Conservation (phyloP, 2,329 filamentous ascomycete genomes). For the Blastomyces silverae region DNA sequence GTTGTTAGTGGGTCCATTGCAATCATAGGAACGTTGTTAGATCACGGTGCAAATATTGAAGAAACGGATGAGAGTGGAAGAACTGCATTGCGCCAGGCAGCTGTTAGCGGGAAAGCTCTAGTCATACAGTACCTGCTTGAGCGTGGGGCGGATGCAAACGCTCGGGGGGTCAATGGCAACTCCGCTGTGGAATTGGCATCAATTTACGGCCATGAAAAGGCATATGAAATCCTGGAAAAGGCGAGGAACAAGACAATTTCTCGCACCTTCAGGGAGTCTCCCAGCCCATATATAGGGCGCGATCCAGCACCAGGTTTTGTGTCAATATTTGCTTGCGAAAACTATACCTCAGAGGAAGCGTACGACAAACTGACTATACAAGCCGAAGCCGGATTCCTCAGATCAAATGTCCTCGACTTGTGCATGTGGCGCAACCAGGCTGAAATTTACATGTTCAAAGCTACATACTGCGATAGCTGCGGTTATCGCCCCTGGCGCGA, state of each 20-base stretch:
- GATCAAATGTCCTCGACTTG: not conserved
- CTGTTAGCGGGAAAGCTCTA: not conserved
- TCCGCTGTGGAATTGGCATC: not conserved
- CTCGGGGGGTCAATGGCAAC: no score
- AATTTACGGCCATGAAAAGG: not conserved
- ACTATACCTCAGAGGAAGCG: not conserved
- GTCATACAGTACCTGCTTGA: not conserved
- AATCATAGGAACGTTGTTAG: not conserved
- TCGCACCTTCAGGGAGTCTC: not conserved
- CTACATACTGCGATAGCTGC: not conserved
- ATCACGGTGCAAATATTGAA: not conserved
- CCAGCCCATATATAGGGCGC: not conserved
- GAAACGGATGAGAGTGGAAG: not conserved
- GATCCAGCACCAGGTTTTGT: slow-evolving; percentile 2
- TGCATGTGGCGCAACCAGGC: not conserved
- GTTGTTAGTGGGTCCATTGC: not conserved
- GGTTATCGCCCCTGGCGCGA: not conserved
- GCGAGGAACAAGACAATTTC: not conserved
- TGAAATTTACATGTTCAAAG: not conserved
- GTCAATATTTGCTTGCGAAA: not conserved
- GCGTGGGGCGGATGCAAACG: not conserved
- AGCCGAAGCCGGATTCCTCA: not conserved
- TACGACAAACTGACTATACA: not conserved
- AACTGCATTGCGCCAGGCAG: slow-evolving; percentile 1
- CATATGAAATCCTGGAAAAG: not conserved